Evolutionary conservation across 495 filamentous ascomycete species (phyloP), one percentile per base, ranked within the genome.

Genomic region (Aspergillus hancockii): DNA sequence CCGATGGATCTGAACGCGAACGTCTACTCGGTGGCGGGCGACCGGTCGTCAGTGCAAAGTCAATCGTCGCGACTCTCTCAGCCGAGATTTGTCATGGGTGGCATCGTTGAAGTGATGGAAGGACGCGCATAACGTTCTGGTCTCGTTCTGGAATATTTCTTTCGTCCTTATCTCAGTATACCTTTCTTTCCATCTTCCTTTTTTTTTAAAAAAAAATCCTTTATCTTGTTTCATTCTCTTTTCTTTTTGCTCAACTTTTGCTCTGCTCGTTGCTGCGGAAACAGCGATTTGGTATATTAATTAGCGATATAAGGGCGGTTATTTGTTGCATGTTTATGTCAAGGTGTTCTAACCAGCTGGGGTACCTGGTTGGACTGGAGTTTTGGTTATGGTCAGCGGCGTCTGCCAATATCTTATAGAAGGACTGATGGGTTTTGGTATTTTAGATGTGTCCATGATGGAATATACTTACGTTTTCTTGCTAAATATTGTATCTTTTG

Each of bases 91-190:
- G 77, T 80, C 7, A 78, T 80, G 74, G 75, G 75, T 18, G 77
- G 77, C 10, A 80, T 80, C 28, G 74, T 78, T 57, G 77, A 80
- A 63, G 75, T 79, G n/a, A 77, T 80, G 77, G 77, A 80, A 46
- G 77, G 75, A 4, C 59, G 66, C 25, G 70, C 68, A 23, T 79
- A 61, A 64, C 40, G 21, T 52, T 55, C 23, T 49, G 21, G 23
- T 60, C 22, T 52, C 54, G n/a, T 13, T 52, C 46, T 56, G 25
- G 12, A 19, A 8, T 28, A 34, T 63, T 16, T 52, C 8, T 19
- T 13, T 31, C 13, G 49, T 43, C 47, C 49, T 43, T 25, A 38
- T 40, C 47, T 38, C 14, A 22, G n/a, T 53, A 16, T 64, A n/a
- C 28, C 18, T 49, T 34, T 43, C 31, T 57, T n/a, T 56, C 16